Conservation (phyloP, 768 basidiomycete genomes). For the Collybiopsis confluens region DNA sequence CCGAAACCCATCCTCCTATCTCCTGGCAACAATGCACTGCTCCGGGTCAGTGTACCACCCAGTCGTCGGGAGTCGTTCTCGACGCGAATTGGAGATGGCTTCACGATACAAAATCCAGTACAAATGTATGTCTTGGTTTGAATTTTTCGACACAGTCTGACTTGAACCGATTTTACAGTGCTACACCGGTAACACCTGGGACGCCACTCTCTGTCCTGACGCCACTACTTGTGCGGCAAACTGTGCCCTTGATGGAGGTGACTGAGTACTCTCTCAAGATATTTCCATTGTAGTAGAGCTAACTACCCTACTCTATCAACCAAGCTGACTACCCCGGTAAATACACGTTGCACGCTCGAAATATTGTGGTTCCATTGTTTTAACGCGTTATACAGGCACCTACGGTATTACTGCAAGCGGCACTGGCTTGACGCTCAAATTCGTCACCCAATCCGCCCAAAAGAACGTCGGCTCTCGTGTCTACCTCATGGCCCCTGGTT, state of each 20-base stretch:
- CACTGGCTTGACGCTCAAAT: constrained; percentile 26
- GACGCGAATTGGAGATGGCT: constrained; percentile 56
- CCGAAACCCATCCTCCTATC: constrained; percentile 48
- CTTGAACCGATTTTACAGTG: constrained; percentile 26
- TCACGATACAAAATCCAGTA: constrained; percentile 26
- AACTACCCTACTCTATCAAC: no score
- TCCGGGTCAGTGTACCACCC: constrained; percentile 36
- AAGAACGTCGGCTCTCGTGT: constrained; percentile 14
- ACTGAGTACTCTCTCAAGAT: no score
- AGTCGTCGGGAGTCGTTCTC: constrained; percentile 36
- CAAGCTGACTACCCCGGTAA: background rate
- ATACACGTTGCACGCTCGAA: background rate
- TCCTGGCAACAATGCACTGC: constrained; percentile 39
- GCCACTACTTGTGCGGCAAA: constrained; percentile 14
- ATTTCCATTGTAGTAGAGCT: no score
- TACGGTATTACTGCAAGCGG: constrained; percentile 33
- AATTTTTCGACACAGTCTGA: constrained; percentile 23
- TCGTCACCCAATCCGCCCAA: constrained; percentile 18
- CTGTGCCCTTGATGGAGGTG: background rate
- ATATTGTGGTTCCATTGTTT: background rate
- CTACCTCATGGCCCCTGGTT: constrained; percentile 29
- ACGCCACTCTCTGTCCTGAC: constrained; percentile 47
- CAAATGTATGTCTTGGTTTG: background rate
- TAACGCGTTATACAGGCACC: constrained; percentile 17
- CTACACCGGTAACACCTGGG: constrained; percentile 56